Conservation (phyloP, 2,329 filamentous ascomycete species). For the Ophiostoma novo-ulmi region DNA sequence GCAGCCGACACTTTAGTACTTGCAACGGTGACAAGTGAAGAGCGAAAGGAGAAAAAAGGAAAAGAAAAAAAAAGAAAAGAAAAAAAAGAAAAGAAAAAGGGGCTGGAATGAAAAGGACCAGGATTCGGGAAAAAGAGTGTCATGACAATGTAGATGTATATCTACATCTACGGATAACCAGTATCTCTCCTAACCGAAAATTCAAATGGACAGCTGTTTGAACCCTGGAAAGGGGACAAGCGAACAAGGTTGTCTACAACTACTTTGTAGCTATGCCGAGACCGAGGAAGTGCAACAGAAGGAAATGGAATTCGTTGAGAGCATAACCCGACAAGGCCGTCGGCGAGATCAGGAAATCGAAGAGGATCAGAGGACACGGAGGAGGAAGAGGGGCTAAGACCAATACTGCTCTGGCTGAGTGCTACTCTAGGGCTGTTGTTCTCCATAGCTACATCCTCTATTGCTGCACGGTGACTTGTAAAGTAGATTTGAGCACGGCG, state of each 20-base stretch:
- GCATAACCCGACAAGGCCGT: not conserved
- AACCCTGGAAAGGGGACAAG: not conserved
- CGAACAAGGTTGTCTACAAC: not conserved
- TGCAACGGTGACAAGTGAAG: not conserved
- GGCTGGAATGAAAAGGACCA: conserved; percentile 7
- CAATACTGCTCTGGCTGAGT: not conserved
- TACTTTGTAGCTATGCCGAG: not conserved
- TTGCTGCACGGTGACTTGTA: conserved; percentile 6
- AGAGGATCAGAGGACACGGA: not conserved
- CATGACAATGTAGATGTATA: not conserved
- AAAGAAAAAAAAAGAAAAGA: not conserved
- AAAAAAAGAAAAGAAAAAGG: not conserved
- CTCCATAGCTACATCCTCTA: not conserved
- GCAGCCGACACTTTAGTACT: not conserved
- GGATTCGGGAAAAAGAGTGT: not conserved
- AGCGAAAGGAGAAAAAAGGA: not conserved
- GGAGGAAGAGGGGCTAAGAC: not conserved
- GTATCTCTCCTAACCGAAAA: not conserved
- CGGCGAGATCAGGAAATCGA: not conserved
- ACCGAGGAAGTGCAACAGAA: not conserved
- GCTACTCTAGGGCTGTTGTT: conserved; percentile 5
- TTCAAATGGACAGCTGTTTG: no score
- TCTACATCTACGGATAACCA: not conserved
- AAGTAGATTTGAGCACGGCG: conserved; percentile 11
- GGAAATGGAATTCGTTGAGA: not conserved